Evolutionary conservation across 306 rosid genomes (phyloP).

Genomic region (Acacia melanoxylon): DNA sequence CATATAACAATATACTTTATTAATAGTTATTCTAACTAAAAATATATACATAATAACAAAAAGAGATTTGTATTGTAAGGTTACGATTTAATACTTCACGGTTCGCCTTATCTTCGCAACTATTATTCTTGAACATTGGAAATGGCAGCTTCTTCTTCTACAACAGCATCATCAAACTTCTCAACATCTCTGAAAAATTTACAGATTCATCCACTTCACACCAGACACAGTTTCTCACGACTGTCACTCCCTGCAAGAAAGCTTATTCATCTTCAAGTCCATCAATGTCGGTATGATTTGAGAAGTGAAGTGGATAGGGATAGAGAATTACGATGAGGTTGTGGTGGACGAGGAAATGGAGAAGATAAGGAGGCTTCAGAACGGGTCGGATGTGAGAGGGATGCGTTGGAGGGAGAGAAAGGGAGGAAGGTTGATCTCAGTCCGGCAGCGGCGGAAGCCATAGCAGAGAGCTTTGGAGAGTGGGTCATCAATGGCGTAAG

Average conservation of each 20-base stretch:
- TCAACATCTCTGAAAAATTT: slow-evolving; percentile 30
- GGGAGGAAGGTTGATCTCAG: slow-evolving; percentile 71
- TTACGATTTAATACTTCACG: slow-evolving; percentile 23
- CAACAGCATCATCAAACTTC: slow-evolving; percentile 34
- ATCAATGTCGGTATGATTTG: not conserved
- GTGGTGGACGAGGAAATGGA: slow-evolving; percentile 83
- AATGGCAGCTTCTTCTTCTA: slow-evolving; percentile 59
- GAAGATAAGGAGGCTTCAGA: slow-evolving; percentile 77
- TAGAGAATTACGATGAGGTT: slow-evolving; percentile 54
- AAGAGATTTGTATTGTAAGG: slow-evolving; percentile 55
- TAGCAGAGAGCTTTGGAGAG: slow-evolving; percentile 85
- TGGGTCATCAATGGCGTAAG: slow-evolving; percentile 66
- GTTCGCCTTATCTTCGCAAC: slow-evolving; percentile 43
- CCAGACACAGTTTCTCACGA: slow-evolving; percentile 32
- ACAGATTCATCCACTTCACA: slow-evolving; percentile 11
- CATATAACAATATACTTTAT: no score
- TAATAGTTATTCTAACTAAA: no score
- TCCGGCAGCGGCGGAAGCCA: slow-evolving; percentile 78
- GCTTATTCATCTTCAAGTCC: not conserved
- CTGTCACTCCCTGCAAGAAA: not conserved
- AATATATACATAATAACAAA: no score
- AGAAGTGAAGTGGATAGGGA: slow-evolving; percentile 38
- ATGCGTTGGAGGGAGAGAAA: slow-evolving; percentile 86
- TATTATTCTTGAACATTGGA: not conserved
- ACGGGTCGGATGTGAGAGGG: slow-evolving; percentile 91